phyloP scores from a whole-genome alignment of 306 rosid genomes.

The Prunus davidiana region DNA sequence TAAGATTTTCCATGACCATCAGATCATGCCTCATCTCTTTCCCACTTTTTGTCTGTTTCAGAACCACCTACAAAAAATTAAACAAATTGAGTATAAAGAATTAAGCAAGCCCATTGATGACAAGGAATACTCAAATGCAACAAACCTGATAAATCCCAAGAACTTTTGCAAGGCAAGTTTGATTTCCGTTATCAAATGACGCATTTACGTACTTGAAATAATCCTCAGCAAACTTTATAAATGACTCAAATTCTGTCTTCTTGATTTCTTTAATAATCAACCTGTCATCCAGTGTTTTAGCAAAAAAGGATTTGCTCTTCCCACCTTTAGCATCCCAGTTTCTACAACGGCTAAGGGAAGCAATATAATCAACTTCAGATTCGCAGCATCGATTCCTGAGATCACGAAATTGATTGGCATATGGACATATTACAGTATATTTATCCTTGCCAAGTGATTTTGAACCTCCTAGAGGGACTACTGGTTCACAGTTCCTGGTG shows the following conservation, averaged over 20 bases:
- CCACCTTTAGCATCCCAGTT: conserved; percentile 98
- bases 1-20: conserved; percentile 97
- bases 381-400: conserved; percentile 73
- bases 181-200: conserved; percentile 79
- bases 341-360: conserved; percentile 90
- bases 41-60: conserved; percentile 64
- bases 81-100: conserved; percentile 1
- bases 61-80: conserved; percentile 58
- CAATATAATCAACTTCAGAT: conserved; percentile 81
- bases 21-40: conserved; percentile 81
- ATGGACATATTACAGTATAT: conserved; percentile 77
- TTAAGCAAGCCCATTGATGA: not conserved
- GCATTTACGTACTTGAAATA: conserved; percentile 79
- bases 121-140: conserved; percentile 16
- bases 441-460: conserved; percentile 82
- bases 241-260: conserved; percentile 89
- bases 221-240: conserved; percentile 72
- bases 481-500: conserved; percentile 54
- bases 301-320: conserved; percentile 87
- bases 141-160: conserved; percentile 94
- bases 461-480: conserved; percentile 55
- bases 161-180: conserved; percentile 94
- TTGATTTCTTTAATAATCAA: conserved; percentile 93
- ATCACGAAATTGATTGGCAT: conserved; percentile 74
- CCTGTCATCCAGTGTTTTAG: conserved; percentile 95